phyloP scores from a whole-genome alignment of 169 alveolate species.

The Cryptosporidium viatorum region DNA sequence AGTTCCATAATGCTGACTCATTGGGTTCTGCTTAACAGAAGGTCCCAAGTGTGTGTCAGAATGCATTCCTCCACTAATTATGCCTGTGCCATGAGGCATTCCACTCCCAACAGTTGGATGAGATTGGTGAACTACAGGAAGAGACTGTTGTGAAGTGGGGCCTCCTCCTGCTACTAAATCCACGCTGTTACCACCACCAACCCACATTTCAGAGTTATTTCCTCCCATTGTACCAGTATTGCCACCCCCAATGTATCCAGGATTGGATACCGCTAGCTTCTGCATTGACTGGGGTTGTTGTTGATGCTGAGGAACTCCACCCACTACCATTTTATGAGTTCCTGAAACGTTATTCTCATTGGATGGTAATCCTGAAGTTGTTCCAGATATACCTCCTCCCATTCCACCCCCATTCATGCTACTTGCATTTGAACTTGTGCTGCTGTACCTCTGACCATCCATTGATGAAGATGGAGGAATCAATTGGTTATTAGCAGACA shows the following conservation, averaged over 20 bases:
- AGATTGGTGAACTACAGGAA: neutral
- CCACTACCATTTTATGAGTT: constrained; percentile 1
- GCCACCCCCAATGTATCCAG: constrained; percentile 20
- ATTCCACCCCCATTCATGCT: neutral
- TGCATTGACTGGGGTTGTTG: neutral
- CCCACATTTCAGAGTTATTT: neutral
- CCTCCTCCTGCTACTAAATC: constrained; percentile 6
- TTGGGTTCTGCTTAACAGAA: neutral
- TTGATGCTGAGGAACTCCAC: neutral
- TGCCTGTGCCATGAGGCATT: neutral
- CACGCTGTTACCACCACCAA: neutral
- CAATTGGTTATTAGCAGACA: neutral
- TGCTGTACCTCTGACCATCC: neutral
- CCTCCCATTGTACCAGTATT: constrained; percentile 8
- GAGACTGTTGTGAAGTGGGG: neutral
- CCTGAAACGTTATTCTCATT: neutral
- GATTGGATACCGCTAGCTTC: neutral
- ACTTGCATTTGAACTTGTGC: neutral
- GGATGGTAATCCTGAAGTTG: constrained; percentile 1
- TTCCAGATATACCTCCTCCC: constrained; percentile 11
- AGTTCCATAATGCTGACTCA: neutral
- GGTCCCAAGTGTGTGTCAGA: neutral
- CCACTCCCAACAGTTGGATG: neutral
- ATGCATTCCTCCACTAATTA: neutral
- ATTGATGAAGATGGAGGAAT: neutral